Percentiles rank a stretch among this genome's conserved stretches.
Evolutionary conservation across 768 basidiomycete genomes (phyloP).

Genomic region (Podaxis sp.): DNA sequence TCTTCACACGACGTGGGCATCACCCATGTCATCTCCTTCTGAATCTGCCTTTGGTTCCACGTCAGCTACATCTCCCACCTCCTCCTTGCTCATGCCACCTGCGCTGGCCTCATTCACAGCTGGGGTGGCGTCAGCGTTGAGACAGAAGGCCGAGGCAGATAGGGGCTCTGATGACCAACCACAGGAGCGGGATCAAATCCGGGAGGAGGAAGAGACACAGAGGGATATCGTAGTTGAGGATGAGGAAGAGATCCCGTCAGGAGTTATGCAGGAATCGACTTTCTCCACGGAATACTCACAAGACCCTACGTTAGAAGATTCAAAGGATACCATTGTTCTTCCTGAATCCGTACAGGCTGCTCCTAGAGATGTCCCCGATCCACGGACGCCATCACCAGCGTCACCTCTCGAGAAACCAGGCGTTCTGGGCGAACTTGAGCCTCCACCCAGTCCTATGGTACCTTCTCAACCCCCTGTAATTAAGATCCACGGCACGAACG

Average conservation of each 20-base stretch:
- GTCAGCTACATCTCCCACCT: slow-evolving; percentile 19
- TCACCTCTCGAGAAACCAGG: not conserved
- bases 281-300: slow-evolving; percentile 4
- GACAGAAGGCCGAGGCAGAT: slow-evolving; percentile 36
- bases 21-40: slow-evolving; percentile 30
- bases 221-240: slow-evolving; percentile 46
- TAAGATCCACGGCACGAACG: not conserved
- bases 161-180: not conserved
- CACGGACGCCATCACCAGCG: slow-evolving; percentile 26
- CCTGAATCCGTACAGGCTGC: slow-evolving; percentile 25
- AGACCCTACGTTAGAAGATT: slow-evolving; percentile 13
- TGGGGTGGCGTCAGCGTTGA: slow-evolving; percentile 37
- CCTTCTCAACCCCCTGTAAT: slow-evolving; percentile 21
- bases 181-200: not conserved
- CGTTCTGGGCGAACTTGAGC: not conserved
- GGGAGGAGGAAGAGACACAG: slow-evolving; percentile 14
- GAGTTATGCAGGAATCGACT: slow-evolving; percentile 19
- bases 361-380: slow-evolving; percentile 15
- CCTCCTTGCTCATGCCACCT: slow-evolving; percentile 17
- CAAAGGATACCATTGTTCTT: slow-evolving; percentile 20
- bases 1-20: slow-evolving; percentile 40
- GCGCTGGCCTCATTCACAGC: slow-evolving; percentile 11
- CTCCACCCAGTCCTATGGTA: slow-evolving; percentile 19
- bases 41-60: slow-evolving; percentile 19
- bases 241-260: slow-evolving; percentile 38